Base-by-base conservation (phyloP, 495 filamentous ascomycete genomes). In the Xylaria sp. region DNA sequence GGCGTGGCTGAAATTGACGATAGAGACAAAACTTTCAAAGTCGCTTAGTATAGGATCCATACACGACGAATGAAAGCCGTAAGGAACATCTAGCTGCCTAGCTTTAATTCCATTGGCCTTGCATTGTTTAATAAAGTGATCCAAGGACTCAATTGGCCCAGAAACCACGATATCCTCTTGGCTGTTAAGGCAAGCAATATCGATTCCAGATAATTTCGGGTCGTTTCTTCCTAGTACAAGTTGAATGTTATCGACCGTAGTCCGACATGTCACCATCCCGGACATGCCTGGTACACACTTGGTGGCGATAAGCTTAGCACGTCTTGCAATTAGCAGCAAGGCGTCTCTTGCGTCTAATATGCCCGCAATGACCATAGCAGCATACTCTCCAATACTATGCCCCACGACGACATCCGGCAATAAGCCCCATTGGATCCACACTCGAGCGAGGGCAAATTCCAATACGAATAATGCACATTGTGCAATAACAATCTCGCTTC, bases 401-500 rank as follows among this genome's bases (percentile, higher is more conserved):
- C 87, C 87, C 12, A 88, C 74, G 8, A 88, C 75, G 3, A 83
- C 78, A 14, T 65, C 69, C 0, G 82, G 68, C 41, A 73, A 40
- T 0, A 83, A 8, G 0, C 85, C 85, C 63, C 75, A 81, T 33
- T 85, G 81, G 0, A 88, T 84, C 86, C 86, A 89, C 8, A 73
- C 52, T 35, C 71, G 79, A 1, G 86, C 84, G 53, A 71, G 81
- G 2, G 85, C 73, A 63, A 88, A 88, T 68, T 88, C 86, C 43
- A 84, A 24, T 1, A 86, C 73, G 68, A 89, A 88, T 0, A 85
- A 73, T 3, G 72, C 72, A 5, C 69, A 75, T 17, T 89, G 87
- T 0, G 86, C 74, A 29, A 75, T 44, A 24, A 85, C 78, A 1
- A 78, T 67, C 61, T 87, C 61, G 6, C 35, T 33, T 1, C 1